Conservation (phyloP, 495 filamentous ascomycete genomes). For the Daldinia bambusicola region DNA sequence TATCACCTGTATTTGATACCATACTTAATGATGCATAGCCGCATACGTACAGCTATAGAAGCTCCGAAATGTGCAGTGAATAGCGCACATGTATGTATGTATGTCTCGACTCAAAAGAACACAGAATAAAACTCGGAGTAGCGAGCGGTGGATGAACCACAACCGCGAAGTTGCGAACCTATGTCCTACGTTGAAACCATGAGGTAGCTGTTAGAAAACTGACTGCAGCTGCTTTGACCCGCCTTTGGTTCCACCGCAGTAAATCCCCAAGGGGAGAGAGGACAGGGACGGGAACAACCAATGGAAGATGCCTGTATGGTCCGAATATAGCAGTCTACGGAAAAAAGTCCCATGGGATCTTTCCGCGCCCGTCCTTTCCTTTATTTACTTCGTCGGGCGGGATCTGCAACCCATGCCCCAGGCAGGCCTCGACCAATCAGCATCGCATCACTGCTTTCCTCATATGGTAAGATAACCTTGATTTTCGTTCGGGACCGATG, state of each 20-base stretch:
- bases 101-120: not conserved
- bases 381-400: slow-evolving; percentile 1
- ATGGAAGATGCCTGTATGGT: slow-evolving; percentile 29
- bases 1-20: no score
- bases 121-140: not conserved
- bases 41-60: not conserved
- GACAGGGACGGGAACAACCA: slow-evolving; percentile 19
- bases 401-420: slow-evolving; percentile 27
- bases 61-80: not conserved
- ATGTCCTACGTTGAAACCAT: not conserved
- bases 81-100: not conserved
- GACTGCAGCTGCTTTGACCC: no score
- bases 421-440: slow-evolving; percentile 17
- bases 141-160: not conserved
- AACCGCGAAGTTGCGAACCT: not conserved
- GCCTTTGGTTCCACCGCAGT: not conserved
- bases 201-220: not conserved
- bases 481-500: slow-evolving; percentile 33
- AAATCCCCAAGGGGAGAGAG: not conserved
- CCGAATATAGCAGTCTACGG: slow-evolving; percentile 26
- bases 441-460: not conserved
- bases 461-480: not conserved
- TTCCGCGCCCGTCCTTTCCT: slow-evolving; percentile 17
- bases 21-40: no score
- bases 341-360: no score